A percentile compares a stretch with the other conserved stretches of the same genome.
Conservation (phyloP, 73 alveolate genomes). For the Paramecium tetraurelia region DNA sequence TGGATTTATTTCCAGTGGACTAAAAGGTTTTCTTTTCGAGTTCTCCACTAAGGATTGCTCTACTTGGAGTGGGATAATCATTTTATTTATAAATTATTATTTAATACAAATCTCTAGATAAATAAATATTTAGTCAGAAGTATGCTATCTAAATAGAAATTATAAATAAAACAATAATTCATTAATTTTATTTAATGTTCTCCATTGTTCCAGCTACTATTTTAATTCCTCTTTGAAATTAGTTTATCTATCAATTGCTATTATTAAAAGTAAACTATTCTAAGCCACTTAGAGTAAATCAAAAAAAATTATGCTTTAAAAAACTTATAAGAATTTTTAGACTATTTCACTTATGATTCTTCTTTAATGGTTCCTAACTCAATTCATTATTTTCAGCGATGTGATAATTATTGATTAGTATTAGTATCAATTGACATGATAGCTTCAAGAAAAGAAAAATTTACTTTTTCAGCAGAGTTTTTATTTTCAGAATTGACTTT, state of each 20-base stretch:
- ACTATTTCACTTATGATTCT: not conserved
- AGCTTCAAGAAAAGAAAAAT: no score
- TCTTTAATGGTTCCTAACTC: not conserved
- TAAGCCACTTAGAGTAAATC: conserved; percentile 20
- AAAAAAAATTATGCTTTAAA: conserved; percentile 41
- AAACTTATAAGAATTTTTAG: not conserved
- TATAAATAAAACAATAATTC: not conserved
- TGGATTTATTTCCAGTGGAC: not conserved
- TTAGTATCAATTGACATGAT: no score
- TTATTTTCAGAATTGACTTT: no score
- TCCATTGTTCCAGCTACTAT: not conserved
- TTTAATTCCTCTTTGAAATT: not conserved
- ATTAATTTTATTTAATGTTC: not conserved
- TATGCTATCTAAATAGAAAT: not conserved
- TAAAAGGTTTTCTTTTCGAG: not conserved
- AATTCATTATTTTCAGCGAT: not conserved
- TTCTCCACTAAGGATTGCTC: not conserved
- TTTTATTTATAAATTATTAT: not conserved
- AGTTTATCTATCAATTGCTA: not conserved
- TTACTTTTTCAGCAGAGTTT: no score
- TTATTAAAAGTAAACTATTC: not conserved
- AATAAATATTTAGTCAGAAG: not conserved
- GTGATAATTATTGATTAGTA: no score
- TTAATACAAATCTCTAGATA: not conserved
- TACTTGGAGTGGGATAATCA: not conserved